Percentiles rank a stretch among this genome's conserved stretches.
Evolutionary conservation across 2,329 filamentous ascomycete species (phyloP).

Genomic region (Fusarium sp.): DNA sequence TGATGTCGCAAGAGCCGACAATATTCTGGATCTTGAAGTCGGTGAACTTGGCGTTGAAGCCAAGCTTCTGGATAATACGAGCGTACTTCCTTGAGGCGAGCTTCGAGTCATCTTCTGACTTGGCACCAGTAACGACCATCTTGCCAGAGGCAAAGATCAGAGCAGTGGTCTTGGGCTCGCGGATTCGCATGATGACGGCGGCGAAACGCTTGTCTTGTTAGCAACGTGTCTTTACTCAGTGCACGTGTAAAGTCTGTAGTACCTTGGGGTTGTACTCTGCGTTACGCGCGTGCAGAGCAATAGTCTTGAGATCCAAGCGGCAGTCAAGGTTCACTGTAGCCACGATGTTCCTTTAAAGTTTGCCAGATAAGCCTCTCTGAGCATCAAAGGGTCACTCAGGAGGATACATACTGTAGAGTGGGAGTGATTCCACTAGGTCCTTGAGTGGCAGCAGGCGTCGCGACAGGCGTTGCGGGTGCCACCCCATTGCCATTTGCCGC

Average conservation of each 20-base stretch:
- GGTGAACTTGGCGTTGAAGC: conserved; percentile 99
- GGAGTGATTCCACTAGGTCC: conserved; percentile 91
- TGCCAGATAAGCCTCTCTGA: conserved; percentile 67
- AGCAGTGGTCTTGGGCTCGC: conserved; percentile 97
- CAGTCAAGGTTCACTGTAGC: conserved; percentile 98
- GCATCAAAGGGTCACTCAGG: conserved; percentile 52
- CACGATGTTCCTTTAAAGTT: conserved; percentile 89
- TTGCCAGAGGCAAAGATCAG: conserved; percentile 98
- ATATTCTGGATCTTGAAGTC: conserved; percentile 99
- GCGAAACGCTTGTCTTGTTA: conserved; percentile 84
- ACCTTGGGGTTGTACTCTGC: conserved; percentile 99
- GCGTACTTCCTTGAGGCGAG: conserved; percentile 97
- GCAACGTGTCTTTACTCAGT: conserved; percentile 37
- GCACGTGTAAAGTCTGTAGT: conserved; percentile 58
- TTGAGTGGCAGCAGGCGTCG: conserved; percentile 86
- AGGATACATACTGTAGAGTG: conserved; percentile 93
- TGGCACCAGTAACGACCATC: conserved; percentile 99
- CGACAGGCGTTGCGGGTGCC: conserved; percentile 90
- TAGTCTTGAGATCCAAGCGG: conserved; percentile 97
- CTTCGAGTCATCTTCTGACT: conserved; percentile 98
- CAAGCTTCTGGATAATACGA: conserved; percentile 99
- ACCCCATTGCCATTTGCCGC: conserved; percentile 80
- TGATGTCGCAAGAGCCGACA: conserved; percentile 98
- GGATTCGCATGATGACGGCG: conserved; percentile 99
- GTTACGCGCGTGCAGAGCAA: conserved; percentile 96